Evolutionary conservation across 2,329 filamentous ascomycete genomes (phyloP).

Genomic region (Colletotrichum sp.): DNA sequence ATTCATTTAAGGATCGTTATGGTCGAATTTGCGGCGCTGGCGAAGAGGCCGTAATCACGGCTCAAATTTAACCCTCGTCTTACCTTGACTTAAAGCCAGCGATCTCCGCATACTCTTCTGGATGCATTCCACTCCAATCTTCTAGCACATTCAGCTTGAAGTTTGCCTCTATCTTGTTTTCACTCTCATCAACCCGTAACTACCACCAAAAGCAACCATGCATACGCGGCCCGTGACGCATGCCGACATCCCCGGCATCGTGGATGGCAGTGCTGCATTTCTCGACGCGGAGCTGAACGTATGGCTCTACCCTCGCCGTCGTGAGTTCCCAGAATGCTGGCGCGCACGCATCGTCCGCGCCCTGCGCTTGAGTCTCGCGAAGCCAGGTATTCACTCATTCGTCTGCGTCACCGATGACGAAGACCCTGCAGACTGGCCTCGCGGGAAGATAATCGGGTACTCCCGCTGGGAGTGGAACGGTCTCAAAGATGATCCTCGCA

Average conservation of each 20-base stretch:
- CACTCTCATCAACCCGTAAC: fast-evolving
- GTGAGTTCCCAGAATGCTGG: neutral
- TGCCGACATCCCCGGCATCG: neutral
- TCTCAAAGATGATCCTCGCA: neutral
- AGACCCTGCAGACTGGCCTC: neutral
- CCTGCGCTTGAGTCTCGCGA: neutral
- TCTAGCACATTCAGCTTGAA: neutral
- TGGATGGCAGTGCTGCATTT: neutral
- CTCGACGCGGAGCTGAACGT: neutral
- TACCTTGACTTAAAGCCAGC: neutral
- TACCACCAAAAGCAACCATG: neutral
- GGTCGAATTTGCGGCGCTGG: neutral
- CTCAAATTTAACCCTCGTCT: neutral
- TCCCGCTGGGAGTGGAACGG: neutral
- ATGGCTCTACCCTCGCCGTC: neutral
- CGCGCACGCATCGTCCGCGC: neutral
- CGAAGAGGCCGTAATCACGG: neutral
- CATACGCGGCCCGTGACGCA: neutral
- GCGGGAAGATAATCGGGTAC: neutral
- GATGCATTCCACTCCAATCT: fast-evolving
- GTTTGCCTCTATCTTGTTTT: neutral
- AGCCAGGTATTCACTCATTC: neutral
- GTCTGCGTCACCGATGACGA: neutral
- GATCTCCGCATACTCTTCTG: neutral
- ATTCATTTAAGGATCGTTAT: neutral